Base-by-base conservation (phyloP, 83 land plant genomes). In the Thuja plicata region DNA sequence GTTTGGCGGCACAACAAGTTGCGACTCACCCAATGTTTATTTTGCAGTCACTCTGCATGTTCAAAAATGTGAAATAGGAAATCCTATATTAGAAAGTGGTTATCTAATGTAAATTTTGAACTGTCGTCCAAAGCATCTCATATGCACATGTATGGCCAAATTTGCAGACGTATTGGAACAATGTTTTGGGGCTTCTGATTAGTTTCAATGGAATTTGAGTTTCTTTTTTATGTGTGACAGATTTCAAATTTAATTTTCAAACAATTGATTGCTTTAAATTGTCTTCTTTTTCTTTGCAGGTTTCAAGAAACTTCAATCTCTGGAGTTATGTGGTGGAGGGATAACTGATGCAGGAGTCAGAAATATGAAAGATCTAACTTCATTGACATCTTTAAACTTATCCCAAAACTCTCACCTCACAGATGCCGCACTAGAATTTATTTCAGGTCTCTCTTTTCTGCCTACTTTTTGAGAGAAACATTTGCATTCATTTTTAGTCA, bases 241-340 rank as follows among this genome's bases (percentile, higher is more conserved):
- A 54, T n/a, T 11, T 43, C 46, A 60, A 60, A 21, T 60, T 24
- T 10, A 40, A 45, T 27, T 46, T 48, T 45, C 52, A 46, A 83
- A 83, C 13, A 11, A n/a, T 83, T 48, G 85, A 27, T 46, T 83
- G 16, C 12, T n/a, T n/a, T 5, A 55, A 82, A 1, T 55, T 17
- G n/a, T 40, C 17, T 24, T 60, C 27, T 9, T 62, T 66, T 86
- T 9, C 3, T 86, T 27, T 41, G 45, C 94, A 98, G 99, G 92
- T 90, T 98, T 98, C 90, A 98, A 98, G 95, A 97, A 97, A 73
- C 95, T 98, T 21, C 94, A 90, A 57, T 92, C 96, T 19, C 91
- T 98, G 86, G 99, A 98, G 93, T 89, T 98, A 27, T 98, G 99
- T 90, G 97, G 99, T 46, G 99, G 99, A 60, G 95, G 94, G 40